Evolutionary conservation across 2,329 filamentous ascomycete genomes (phyloP), one percentile per base, ranked within the genome.

Genomic region (Aspergillus novoparasiticus): DNA sequence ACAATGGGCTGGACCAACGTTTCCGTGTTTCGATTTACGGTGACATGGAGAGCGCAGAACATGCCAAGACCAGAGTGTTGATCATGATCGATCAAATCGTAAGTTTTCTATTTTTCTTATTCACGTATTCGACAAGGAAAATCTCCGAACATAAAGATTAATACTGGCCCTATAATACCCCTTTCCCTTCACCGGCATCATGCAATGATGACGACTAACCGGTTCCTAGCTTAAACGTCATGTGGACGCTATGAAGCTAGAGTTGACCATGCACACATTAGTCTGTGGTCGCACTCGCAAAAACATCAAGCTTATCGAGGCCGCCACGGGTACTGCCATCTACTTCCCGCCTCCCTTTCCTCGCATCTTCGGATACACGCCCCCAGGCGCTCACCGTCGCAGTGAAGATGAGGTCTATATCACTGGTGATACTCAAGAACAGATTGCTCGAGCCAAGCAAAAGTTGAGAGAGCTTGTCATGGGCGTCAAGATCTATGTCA

Each of bases 241-340:
- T 63, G 90, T 95, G 59, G 93, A 97, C 76, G 88, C 86, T 55
- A 88, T 93, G 73, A 91, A 91, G 74, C 85, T 97, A 63, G 94
- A 97, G 70, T 82, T 94, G 57, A 92, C 93, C 30, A 86, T 97
- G 75, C 95, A 99, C 76, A 95, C 93, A 62, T 85, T 97, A 60
- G 89, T 98, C 57, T 97, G 94, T 76, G 95, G 95, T 56, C 91
- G 95, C 56, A 94, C 94, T 70, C 88, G 95, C 70, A 96, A 97
- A 83, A 97, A 97, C 77, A 97, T 99, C 82, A 98, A 98, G 82
- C 83, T 95, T 72, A 97, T 99, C 73, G 95, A 99, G 79, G 96
- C 95, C 16, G 89, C 91, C 32, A 98, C 95, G 16, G 93, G 94
- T 72, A 98, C 95, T 10, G 94, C 95, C 67, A 98, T 99, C 72